Percentiles rank a stretch among this genome's conserved stretches.
These are phyloP conservation scores for Alternaria solani DNA, from an alignment of 2,329 filamentous ascomycete species.

Conservation along the genomic window DNA sequence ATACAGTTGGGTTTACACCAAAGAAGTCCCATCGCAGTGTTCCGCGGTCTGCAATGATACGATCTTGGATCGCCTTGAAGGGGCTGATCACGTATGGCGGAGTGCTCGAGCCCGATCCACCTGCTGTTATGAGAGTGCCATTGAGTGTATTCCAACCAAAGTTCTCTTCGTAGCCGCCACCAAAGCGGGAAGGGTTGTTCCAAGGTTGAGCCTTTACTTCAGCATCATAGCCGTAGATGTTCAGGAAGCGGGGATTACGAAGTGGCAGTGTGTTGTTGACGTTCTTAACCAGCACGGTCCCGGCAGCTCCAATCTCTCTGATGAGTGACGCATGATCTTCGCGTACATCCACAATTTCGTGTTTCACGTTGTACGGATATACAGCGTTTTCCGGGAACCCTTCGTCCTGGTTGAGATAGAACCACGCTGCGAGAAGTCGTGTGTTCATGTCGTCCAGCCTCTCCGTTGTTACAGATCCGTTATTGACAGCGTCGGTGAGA, in stretches of 20 bases:
- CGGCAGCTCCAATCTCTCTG: slow-evolving; percentile 52
- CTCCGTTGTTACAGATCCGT: slow-evolving; percentile 33
- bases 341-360: slow-evolving; percentile 58
- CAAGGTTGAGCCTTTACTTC: slow-evolving; percentile 46
- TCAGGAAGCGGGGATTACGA: slow-evolving; percentile 52
- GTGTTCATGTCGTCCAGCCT: slow-evolving; percentile 45
- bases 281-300: slow-evolving; percentile 59
- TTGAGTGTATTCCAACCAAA: slow-evolving; percentile 45
- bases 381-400: slow-evolving; percentile 38
- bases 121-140: slow-evolving; percentile 54
- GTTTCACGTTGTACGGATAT: slow-evolving; percentile 32
- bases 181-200: slow-evolving; percentile 49
- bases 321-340: slow-evolving; percentile 53
- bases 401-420: slow-evolving; percentile 51
- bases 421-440: slow-evolving; percentile 37
- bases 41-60: slow-evolving; percentile 38
- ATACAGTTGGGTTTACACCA: slow-evolving; percentile 39
- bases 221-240: slow-evolving; percentile 53
- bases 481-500: slow-evolving; percentile 40
- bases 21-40: slow-evolving; percentile 49
- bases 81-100: slow-evolving; percentile 53
- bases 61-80: slow-evolving; percentile 50
- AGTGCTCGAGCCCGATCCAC: slow-evolving; percentile 51
- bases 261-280: slow-evolving; percentile 63
- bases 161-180: slow-evolving; percentile 52